phyloP scores from a whole-genome alignment of 2,329 filamentous ascomycete species.

The Trichophyton verrucosum region DNA sequence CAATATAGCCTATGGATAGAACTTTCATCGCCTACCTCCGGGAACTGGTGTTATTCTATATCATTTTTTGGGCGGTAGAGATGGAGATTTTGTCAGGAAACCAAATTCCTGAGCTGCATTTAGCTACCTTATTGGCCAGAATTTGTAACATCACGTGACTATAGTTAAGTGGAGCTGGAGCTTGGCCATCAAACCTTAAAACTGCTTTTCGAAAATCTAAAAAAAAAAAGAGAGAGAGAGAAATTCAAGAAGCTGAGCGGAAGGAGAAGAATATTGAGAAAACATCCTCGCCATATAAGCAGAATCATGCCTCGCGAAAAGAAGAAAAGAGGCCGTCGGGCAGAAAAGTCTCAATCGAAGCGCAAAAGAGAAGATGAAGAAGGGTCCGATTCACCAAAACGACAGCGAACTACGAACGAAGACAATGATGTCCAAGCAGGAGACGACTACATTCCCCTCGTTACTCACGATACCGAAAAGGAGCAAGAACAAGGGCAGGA shows the following conservation, averaged over 20 bases:
- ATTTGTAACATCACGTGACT: neutral
- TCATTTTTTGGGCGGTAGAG: too few species aligned
- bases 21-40: neutral
- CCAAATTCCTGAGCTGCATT: too few species aligned
- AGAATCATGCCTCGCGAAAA: constrained; percentile 34
- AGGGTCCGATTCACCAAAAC: constrained; percentile 24
- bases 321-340: constrained; percentile 36
- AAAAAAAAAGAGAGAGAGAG: neutral
- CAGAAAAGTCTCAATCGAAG: constrained; percentile 19
- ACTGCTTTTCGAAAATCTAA: neutral
- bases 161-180: neutral
- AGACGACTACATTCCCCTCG: constrained; percentile 30
- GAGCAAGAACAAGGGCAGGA: constrained; percentile 12
- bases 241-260: neutral
- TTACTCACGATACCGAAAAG: constrained; percentile 12
- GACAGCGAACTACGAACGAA: constrained; percentile 22
- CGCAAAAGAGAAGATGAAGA: constrained; percentile 28
- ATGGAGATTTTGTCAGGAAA: too few species aligned
- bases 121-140: neutral
- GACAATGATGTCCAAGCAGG: constrained; percentile 14
- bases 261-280: neutral
- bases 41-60: too few species aligned
- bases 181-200: too few species aligned
- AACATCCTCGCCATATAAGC: neutral
- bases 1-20: neutral